Evolutionary conservation across 192 early-diverging fungal genomes (phyloP).

Genomic region (Coemansia aciculifera): DNA sequence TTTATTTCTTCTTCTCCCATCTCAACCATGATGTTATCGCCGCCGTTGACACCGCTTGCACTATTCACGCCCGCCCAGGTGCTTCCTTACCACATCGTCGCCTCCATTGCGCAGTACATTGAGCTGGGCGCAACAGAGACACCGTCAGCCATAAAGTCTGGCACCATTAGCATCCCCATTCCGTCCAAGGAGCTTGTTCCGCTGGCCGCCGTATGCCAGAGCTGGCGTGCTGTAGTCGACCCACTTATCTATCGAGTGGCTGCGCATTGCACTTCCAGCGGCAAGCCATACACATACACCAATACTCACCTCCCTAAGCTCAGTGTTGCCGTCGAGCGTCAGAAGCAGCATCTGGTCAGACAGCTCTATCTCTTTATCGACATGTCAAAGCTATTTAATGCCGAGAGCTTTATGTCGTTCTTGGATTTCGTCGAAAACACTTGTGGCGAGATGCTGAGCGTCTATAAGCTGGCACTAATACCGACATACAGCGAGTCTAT

Average conservation of each 20-base stretch:
- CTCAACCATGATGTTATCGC: neutral
- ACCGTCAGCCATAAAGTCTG: neutral
- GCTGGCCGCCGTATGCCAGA: slow-evolving; percentile 13
- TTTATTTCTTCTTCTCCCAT: slow-evolving; percentile 1
- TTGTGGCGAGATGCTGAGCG: neutral
- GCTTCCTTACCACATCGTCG: neutral
- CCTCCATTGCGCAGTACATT: slow-evolving; percentile 3
- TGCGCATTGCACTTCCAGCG: neutral
- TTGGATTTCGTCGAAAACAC: neutral
- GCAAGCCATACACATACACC: neutral
- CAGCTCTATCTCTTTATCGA: slow-evolving; percentile 17
- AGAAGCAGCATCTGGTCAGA: slow-evolving; percentile 11
- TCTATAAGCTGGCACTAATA: slow-evolving; percentile 1
- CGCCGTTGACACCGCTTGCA: slow-evolving; percentile 11
- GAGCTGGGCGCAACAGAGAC: neutral
- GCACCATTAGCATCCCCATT: neutral
- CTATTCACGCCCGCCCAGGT: slow-evolving; percentile 6
- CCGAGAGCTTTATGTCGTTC: neutral
- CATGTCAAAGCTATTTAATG: neutral
- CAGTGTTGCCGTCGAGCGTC: slow-evolving; percentile 1
- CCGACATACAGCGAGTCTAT: neutral
- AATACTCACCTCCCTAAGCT: neutral
- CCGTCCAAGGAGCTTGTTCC: slow-evolving; percentile 5
- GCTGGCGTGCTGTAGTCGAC: slow-evolving; percentile 19
- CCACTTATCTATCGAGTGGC: slow-evolving; percentile 24